These are phyloP conservation scores for Penicillium canariense DNA, from an alignment of 495 filamentous ascomycete genomes.

Conservation along the genomic window DNA sequence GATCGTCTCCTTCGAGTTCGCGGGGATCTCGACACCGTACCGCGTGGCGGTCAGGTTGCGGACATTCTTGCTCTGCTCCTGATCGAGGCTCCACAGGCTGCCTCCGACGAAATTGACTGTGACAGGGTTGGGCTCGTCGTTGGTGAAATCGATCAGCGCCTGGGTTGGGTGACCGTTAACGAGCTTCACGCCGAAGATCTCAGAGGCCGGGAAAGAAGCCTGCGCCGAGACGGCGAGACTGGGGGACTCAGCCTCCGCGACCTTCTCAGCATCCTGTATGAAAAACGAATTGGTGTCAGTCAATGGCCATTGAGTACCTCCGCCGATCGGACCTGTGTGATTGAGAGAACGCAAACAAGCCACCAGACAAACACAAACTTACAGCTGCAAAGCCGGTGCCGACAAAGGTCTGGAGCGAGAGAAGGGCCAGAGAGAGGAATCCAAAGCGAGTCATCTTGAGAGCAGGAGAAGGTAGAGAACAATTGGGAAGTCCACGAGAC, in stretches of 20 bases:
- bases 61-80: slow-evolving; percentile 58
- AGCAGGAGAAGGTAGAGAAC: slow-evolving; percentile 15
- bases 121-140: slow-evolving; percentile 77
- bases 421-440: slow-evolving; percentile 66
- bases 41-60: slow-evolving; percentile 79
- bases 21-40: slow-evolving; percentile 73
- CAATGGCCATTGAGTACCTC: slow-evolving; percentile 21
- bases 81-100: slow-evolving; percentile 61
- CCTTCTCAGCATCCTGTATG: slow-evolving; percentile 46
- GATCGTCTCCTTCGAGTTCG: slow-evolving; percentile 71
- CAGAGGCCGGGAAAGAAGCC: slow-evolving; percentile 79
- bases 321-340: slow-evolving; percentile 1
- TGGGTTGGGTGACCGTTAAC: slow-evolving; percentile 88
- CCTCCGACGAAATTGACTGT: slow-evolving; percentile 76
- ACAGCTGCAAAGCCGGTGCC: slow-evolving; percentile 61
- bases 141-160: slow-evolving; percentile 76
- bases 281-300: slow-evolving; percentile 16
- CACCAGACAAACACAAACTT: slow-evolving; percentile 42
- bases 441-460: slow-evolving; percentile 69
- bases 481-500: slow-evolving; percentile 1
- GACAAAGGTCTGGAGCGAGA: slow-evolving; percentile 65
- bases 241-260: slow-evolving; percentile 48
- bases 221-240: slow-evolving; percentile 71
- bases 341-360: slow-evolving; percentile 8
- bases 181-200: slow-evolving; percentile 93